Evolutionary conservation across 495 filamentous ascomycete species (phyloP).

Genomic region (Penicillium flavigenum): DNA sequence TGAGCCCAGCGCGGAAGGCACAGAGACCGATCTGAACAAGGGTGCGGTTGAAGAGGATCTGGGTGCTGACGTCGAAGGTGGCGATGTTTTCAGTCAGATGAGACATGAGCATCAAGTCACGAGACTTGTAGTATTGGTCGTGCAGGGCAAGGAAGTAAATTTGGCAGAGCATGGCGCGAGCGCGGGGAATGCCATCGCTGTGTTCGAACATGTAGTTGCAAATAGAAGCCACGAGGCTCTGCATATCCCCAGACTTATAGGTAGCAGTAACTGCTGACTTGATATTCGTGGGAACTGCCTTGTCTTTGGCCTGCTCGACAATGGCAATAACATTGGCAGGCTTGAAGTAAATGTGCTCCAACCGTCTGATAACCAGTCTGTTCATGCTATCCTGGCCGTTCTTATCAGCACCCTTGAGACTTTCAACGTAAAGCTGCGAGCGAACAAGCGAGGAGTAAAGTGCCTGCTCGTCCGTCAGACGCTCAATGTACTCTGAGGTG

Average conservation of each 20-base stretch:
- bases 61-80: conserved; percentile 92
- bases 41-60: conserved; percentile 98
- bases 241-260: conserved; percentile 58
- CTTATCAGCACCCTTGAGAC: conserved; percentile 64
- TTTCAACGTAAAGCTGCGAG: conserved; percentile 82
- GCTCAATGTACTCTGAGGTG: conserved; percentile 97
- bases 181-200: conserved; percentile 92
- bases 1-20: conserved; percentile 92
- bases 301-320: conserved; percentile 90
- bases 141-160: conserved; percentile 97
- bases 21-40: conserved; percentile 97
- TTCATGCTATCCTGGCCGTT: conserved; percentile 83
- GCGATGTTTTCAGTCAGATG: conserved; percentile 94
- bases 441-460: conserved; percentile 91
- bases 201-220: conserved; percentile 93
- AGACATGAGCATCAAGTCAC: conserved; percentile 99
- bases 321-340: conserved; percentile 89
- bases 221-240: conserved; percentile 76
- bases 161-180: conserved; percentile 95
- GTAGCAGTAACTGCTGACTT: conserved; percentile 82
- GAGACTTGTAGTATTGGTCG: conserved; percentile 94
- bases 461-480: conserved; percentile 85
- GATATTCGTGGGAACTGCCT: conserved; percentile 66
- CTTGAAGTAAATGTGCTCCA: conserved; percentile 99
- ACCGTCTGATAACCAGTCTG: conserved; percentile 84